A percentile compares a stretch with the other conserved stretches of the same genome.
These are phyloP conservation scores for Paramecium primaurelia DNA, from an alignment of 73 alveolate genomes.

Conservation along the genomic window DNA sequence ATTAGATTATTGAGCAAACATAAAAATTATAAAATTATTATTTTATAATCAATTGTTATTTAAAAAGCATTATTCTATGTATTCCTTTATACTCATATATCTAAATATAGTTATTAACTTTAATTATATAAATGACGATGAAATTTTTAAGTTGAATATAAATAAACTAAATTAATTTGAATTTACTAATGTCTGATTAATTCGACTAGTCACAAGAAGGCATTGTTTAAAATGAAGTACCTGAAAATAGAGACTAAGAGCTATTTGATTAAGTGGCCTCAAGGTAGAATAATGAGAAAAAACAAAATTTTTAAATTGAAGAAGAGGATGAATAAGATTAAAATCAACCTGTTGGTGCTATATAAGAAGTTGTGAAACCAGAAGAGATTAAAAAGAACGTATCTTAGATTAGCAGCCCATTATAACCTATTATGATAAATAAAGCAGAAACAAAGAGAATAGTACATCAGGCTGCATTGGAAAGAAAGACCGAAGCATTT, in stretches of 20 bases:
- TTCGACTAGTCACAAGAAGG: not conserved
- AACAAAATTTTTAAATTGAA: not conserved
- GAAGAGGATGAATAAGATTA: not conserved
- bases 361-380: not conserved
- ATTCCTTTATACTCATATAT: not conserved
- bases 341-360: not conserved
- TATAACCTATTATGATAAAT: not conserved
- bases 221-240: not conserved
- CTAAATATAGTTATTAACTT: not conserved
- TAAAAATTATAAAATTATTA: not conserved
- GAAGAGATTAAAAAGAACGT: not conserved
- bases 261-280: not conserved
- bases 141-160: not conserved
- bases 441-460: constrained; percentile 21
- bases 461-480: constrained; percentile 31
- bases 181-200: not conserved
- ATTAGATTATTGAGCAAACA: not conserved
- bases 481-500: constrained; percentile 48
- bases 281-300: not conserved
- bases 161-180: not conserved
- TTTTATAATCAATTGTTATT: too few species aligned
- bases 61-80: not conserved
- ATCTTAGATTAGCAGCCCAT: not conserved
- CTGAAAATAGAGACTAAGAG: not conserved
- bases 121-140: not conserved